These are phyloP conservation scores for Calonectria pseudoturangicola DNA, from an alignment of 2,329 filamentous ascomycete species.

Conservation along the genomic window DNA sequence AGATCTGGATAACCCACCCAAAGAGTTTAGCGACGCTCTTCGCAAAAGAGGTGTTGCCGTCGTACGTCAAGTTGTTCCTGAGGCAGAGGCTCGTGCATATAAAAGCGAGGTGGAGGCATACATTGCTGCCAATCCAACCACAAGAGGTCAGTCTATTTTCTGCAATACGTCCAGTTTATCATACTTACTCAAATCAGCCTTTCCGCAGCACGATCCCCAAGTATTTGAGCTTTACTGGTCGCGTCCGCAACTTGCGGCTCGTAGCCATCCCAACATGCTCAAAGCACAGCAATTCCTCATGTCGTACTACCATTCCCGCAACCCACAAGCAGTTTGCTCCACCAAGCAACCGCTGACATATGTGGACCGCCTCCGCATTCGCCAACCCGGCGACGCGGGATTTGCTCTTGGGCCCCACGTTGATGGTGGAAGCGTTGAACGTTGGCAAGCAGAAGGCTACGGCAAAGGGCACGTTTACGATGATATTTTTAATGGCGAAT, in stretches of 20 bases:
- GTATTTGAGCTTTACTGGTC: slow-evolving; percentile 30
- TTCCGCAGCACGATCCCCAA: slow-evolving; percentile 21
- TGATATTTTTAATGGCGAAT: slow-evolving; percentile 82
- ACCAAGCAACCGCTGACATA: slow-evolving; percentile 76
- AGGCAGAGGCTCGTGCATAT: slow-evolving; percentile 25
- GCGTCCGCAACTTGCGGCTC: slow-evolving; percentile 29
- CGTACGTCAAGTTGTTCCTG: slow-evolving; percentile 22
- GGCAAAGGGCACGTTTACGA: slow-evolving; percentile 81
- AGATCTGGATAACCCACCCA: slow-evolving; percentile 3
- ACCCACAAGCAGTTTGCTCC: slow-evolving; percentile 8
- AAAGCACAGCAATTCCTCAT: slow-evolving; percentile 38
- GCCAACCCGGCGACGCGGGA: slow-evolving; percentile 80
- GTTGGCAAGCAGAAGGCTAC: slow-evolving; percentile 84
- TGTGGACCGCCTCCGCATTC: slow-evolving; percentile 82
- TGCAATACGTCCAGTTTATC: not conserved
- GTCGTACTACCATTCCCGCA: slow-evolving; percentile 31
- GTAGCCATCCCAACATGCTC: slow-evolving; percentile 39
- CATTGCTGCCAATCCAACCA: slow-evolving; percentile 27
- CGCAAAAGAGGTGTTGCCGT: slow-evolving; percentile 27
- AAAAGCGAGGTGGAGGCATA: slow-evolving; percentile 27
- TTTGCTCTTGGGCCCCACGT: slow-evolving; percentile 85
- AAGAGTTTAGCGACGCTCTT: slow-evolving; percentile 17
- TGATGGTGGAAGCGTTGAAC: slow-evolving; percentile 83
- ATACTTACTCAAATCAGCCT: slow-evolving; percentile 5
- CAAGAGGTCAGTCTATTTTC: slow-evolving; percentile 2